Evolutionary conservation across 306 rosid species (phyloP).

Genomic region (Pyrus bretschneideri): DNA sequence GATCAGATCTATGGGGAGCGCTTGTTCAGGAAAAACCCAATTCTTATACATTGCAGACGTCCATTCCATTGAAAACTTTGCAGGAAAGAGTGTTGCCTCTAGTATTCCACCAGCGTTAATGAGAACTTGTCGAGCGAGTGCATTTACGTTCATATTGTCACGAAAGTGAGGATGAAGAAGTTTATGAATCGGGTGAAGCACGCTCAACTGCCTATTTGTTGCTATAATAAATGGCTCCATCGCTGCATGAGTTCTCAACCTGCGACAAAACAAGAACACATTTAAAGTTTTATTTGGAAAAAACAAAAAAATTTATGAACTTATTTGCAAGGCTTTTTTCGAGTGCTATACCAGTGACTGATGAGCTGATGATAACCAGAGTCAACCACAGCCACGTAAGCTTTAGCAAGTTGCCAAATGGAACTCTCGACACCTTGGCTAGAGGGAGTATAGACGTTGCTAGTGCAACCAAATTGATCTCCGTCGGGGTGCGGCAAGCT

Average conservation of each 20-base stretch:
- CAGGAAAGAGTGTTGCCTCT: conserved; percentile 57
- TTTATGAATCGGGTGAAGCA: conserved; percentile 73
- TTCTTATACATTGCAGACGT: conserved; percentile 55
- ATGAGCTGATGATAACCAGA: conserved; percentile 58
- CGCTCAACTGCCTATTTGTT: conserved; percentile 67
- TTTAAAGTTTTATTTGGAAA: not conserved
- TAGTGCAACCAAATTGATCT: conserved; percentile 37
- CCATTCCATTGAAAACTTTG: conserved; percentile 58
- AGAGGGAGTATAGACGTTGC: conserved; percentile 47
- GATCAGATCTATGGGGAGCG: conserved; percentile 65
- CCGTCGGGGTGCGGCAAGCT: conserved; percentile 41
- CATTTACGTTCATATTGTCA: conserved; percentile 82
- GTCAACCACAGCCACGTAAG: conserved; percentile 56
- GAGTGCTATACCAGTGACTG: conserved; percentile 45
- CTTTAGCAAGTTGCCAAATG: conserved; percentile 60
- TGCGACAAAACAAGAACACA: conserved; percentile 5
- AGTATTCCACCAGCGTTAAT: conserved; percentile 58
- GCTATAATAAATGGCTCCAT: conserved; percentile 82
- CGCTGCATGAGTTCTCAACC: conserved; percentile 75
- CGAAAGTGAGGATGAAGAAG: conserved; percentile 69
- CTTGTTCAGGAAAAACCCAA: conserved; percentile 72
- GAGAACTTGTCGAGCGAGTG: conserved; percentile 58
- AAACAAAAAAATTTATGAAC: no score
- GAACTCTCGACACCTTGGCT: conserved; percentile 34
- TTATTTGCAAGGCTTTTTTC: not conserved